Evolutionary conservation across 2,329 filamentous ascomycete genomes (phyloP), one percentile per base, ranked within the genome.

Genomic region (Neopestalotiopsis clavispora): DNA sequence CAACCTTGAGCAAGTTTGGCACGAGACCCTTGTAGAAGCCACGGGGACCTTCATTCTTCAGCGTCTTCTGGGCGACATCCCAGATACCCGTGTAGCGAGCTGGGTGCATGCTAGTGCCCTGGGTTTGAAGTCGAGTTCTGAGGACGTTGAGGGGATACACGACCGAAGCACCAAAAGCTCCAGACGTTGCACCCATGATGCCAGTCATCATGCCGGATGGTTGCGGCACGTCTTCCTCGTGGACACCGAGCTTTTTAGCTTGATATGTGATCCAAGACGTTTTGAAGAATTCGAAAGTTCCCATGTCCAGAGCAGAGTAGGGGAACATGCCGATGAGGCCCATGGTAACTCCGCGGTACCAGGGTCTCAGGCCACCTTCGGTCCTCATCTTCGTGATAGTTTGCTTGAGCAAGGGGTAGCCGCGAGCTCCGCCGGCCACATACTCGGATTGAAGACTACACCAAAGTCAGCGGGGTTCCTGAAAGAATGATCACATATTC

Each of bases 321-420:
- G 96, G 96, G 76, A 99, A 99, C 90, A 98, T 98, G 78, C 96
- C 96, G 65, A 98, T 83, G 4, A 99, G 86, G 17, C 96, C 96
- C 89, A 98, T 96, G 0, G 94, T 95, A 42, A 99, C 87, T 56
- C 96, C 96, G 67, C 95, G 94, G 80, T 98, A 99, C 71, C 94
- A 95, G 6, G 93, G 87, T 40, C 88, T 85, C 34, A 95, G 73
- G 28, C 94, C 94, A 69, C 93, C 92, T 69, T 90, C 88, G 56
- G 86, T 87, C 85, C 91, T 94, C 92, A 99, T 97, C 79, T 94
- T 97, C 78, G 89, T 87, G 2, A 93, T 93, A 0, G 95, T 98
- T 63, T 92, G 90, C 34, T 90, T 82, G 71, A 99, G 93, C 40
- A 99, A 89, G 9, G 89, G 89, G 73, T 95, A 95, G 65, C 96